phyloP scores from a whole-genome alignment of 1,139 yeast species.

The Petasospora fabianii region DNA sequence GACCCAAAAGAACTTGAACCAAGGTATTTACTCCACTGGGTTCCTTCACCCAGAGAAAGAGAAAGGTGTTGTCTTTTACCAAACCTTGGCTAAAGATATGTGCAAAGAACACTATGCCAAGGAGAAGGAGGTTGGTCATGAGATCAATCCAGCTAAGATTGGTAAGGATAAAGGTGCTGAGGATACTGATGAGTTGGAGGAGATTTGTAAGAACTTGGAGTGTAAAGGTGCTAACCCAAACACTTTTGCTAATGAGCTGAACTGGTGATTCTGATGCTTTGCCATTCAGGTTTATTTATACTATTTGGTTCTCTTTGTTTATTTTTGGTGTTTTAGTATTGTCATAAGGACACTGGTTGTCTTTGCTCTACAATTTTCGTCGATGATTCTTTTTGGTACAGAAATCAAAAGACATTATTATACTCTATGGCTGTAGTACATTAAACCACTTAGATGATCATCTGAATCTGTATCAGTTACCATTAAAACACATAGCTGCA shows the following conservation, averaged over 20 bases:
- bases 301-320: background rate
- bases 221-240: slow-evolving; percentile 40
- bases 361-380: no score
- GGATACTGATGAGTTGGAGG: slow-evolving; percentile 47
- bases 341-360: no score
- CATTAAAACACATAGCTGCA: no score
- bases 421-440: no score
- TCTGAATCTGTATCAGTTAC: no score
- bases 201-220: slow-evolving; percentile 45
- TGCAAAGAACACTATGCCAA: slow-evolving; percentile 48
- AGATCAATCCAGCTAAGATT: slow-evolving; percentile 50
- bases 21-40: slow-evolving; percentile 56
- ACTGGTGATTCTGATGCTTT: slow-evolving; percentile 24
- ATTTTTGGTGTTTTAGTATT: background rate
- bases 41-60: slow-evolving; percentile 57
- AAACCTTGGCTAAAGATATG: slow-evolving; percentile 53
- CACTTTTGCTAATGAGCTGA: slow-evolving; percentile 25
- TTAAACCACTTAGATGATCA: no score
- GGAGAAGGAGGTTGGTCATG: slow-evolving; percentile 43
- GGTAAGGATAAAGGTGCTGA: slow-evolving; percentile 36
- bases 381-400: no score
- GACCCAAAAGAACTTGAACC: slow-evolving; percentile 58
- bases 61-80: slow-evolving; percentile 55
- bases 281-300: no score
- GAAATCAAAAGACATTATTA: no score